These are phyloP conservation scores for Saccharomycopsis hybrid DNA, from an alignment of 1,139 yeast genomes.

Conservation along the genomic window DNA sequence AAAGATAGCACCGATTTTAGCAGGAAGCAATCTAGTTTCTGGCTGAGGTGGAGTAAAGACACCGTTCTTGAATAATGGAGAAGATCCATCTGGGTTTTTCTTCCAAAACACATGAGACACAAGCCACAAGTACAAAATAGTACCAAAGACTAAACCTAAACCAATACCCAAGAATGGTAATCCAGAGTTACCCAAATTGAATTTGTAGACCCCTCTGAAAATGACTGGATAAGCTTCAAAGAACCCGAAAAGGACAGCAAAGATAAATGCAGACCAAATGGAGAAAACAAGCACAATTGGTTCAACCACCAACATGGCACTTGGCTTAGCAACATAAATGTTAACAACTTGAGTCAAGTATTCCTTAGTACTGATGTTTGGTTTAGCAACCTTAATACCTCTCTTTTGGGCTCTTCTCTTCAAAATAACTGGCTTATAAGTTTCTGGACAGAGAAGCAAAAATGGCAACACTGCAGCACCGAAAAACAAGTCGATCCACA, in stretches of 20 bases:
- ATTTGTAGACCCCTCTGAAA: conserved; percentile 53
- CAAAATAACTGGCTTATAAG: conserved; percentile 59
- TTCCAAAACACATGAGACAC: conserved; percentile 48
- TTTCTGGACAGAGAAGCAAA: conserved; percentile 56
- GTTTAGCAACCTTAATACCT: conserved; percentile 41
- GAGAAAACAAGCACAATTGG: conserved; percentile 67
- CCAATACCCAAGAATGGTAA: conserved; percentile 67
- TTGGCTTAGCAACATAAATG: conserved; percentile 50
- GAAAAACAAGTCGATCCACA: conserved; percentile 72
- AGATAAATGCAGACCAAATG: conserved; percentile 61
- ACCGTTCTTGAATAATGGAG: conserved; percentile 51
- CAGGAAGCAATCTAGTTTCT: conserved; percentile 38
- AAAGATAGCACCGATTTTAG: conserved; percentile 54
- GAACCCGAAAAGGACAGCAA: conserved; percentile 71
- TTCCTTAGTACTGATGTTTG: conserved; percentile 26
- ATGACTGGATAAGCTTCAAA: conserved; percentile 74
- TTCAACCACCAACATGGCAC: conserved; percentile 58
- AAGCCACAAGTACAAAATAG: conserved; percentile 40
- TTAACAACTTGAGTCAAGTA: conserved; percentile 36
- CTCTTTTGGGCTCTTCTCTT: conserved; percentile 51
- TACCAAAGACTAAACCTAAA: conserved; percentile 53
- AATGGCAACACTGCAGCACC: conserved; percentile 61
- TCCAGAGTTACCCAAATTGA: conserved; percentile 57
- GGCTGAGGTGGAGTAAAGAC: conserved; percentile 40
- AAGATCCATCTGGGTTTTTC: conserved; percentile 55